phyloP scores from a whole-genome alignment of 306 rosid genomes.

The Sechiopsis laciniata region DNA sequence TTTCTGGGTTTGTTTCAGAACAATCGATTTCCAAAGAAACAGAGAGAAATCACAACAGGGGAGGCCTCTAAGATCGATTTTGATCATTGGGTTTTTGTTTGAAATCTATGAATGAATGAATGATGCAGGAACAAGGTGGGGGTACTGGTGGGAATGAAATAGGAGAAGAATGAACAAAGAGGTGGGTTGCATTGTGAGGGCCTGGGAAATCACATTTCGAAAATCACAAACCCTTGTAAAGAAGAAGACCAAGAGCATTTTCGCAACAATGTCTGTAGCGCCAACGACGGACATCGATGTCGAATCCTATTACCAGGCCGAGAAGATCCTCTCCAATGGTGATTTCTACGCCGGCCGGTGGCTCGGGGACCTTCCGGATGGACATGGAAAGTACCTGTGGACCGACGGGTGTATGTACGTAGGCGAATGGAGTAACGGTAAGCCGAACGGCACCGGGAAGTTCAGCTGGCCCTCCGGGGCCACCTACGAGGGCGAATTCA shows the following conservation, averaged over 20 bases:
- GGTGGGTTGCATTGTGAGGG: constrained; percentile 43
- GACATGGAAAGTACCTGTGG: constrained; percentile 78
- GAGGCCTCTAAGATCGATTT: not conserved
- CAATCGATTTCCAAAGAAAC: not conserved
- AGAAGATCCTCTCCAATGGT: constrained; percentile 58
- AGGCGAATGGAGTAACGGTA: constrained; percentile 76
- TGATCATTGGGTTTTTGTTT: constrained; percentile 28
- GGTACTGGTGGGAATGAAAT: constrained; percentile 13
- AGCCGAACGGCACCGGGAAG: constrained; percentile 56
- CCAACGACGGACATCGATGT: constrained; percentile 63
- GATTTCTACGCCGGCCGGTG: constrained; percentile 75
- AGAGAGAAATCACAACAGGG: not conserved
- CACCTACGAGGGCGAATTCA: constrained; percentile 79
- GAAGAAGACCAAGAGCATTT: constrained; percentile 54
- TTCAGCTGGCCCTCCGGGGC: constrained; percentile 97
- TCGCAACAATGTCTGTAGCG: constrained; percentile 69
- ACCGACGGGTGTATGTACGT: constrained; percentile 87
- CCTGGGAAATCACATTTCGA: constrained; percentile 56
- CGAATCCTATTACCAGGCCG: constrained; percentile 36
- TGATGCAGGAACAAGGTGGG: constrained; percentile 17
- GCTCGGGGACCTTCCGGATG: constrained; percentile 49
- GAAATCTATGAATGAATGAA: constrained; percentile 28
- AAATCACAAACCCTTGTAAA: constrained; percentile 45
- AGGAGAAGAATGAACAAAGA: constrained; percentile 80
- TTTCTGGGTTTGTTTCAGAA: constrained; percentile 16